Conservation (phyloP, 768 basidiomycete species). For the Termitomyces sp. region DNA sequence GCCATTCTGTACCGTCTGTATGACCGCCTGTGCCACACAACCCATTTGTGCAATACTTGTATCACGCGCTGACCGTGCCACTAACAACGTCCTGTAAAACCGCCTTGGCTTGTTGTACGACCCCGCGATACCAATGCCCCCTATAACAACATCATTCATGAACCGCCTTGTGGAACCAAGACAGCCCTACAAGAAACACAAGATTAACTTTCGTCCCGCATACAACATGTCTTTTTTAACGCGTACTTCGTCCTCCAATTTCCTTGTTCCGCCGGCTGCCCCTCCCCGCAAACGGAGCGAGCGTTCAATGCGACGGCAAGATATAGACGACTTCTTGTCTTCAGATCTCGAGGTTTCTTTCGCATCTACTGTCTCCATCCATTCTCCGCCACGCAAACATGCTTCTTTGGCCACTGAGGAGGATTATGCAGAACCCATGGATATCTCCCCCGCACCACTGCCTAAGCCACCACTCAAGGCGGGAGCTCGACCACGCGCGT, state of each 20-base stretch:
- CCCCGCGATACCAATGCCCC: slow-evolving; percentile 13
- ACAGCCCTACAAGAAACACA: slow-evolving; percentile 45
- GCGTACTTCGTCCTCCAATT: slow-evolving; percentile 35
- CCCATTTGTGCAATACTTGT: slow-evolving; percentile 11
- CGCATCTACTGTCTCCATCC: slow-evolving; percentile 77
- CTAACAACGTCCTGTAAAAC: slow-evolving; percentile 15
- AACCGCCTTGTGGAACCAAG: slow-evolving; percentile 39
- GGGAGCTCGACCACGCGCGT: slow-evolving; percentile 57
- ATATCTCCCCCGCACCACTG: slow-evolving; percentile 70
- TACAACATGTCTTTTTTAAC: slow-evolving; percentile 57
- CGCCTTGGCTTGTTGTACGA: slow-evolving; percentile 8
- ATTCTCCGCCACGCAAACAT: slow-evolving; percentile 61
- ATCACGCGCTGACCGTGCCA: slow-evolving; percentile 10
- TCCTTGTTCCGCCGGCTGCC: slow-evolving; percentile 43
- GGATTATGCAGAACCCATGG: slow-evolving; percentile 67
- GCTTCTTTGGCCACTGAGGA: slow-evolving; percentile 46
- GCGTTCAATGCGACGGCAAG: slow-evolving; percentile 42
- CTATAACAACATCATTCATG: slow-evolving; percentile 35
- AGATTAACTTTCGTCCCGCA: slow-evolving; percentile 32
- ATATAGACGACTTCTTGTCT: slow-evolving; percentile 64
- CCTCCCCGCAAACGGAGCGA: slow-evolving; percentile 51
- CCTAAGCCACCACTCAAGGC: slow-evolving; percentile 27
- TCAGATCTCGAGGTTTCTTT: slow-evolving; percentile 84
- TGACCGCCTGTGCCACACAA: slow-evolving; percentile 19
- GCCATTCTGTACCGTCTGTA: slow-evolving; percentile 18